A percentile compares a stretch with the other conserved stretches of the same genome.
These are phyloP conservation scores for Thielaviopsis ethacetica DNA, from an alignment of 2,329 filamentous ascomycete species.

Conservation along the genomic window DNA sequence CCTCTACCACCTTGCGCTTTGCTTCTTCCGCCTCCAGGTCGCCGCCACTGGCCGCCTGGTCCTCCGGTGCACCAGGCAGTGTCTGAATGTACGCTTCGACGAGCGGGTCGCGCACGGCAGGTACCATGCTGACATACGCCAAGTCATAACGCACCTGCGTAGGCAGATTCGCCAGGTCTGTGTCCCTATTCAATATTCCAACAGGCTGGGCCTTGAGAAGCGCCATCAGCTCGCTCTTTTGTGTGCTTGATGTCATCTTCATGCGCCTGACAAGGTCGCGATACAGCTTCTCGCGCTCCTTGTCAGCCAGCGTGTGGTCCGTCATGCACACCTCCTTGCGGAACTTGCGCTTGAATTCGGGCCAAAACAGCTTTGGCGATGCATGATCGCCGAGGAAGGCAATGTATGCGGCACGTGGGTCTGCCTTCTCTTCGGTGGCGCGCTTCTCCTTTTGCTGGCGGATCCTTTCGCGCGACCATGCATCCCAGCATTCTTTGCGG, in stretches of 20 bases:
- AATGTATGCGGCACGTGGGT: constrained; percentile 71
- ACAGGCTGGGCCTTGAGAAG: constrained; percentile 47
- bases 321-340: constrained; percentile 70
- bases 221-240: constrained; percentile 52
- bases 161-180: constrained; percentile 41
- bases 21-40: constrained; percentile 36
- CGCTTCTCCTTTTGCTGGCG: constrained; percentile 54
- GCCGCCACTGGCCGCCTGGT: constrained; percentile 17
- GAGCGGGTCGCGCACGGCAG: constrained; percentile 43
- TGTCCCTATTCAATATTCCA: constrained; percentile 41
- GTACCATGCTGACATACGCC: constrained; percentile 51
- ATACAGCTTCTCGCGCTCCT: constrained; percentile 66
- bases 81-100: constrained; percentile 50
- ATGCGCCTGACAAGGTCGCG: constrained; percentile 55
- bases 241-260: constrained; percentile 46
- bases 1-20: constrained; percentile 30
- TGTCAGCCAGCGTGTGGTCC: constrained; percentile 52
- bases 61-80: constrained; percentile 35
- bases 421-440: constrained; percentile 60
- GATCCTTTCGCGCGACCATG: constrained; percentile 69
- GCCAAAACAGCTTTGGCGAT: constrained; percentile 89
- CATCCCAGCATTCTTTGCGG: constrained; percentile 66
- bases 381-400: constrained; percentile 67
- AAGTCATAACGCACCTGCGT: constrained; percentile 46
- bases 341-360: constrained; percentile 86